Evolutionary conservation across 1,284 basidiomycete genomes (phyloP).

Genomic region (Marasmius oreades): DNA sequence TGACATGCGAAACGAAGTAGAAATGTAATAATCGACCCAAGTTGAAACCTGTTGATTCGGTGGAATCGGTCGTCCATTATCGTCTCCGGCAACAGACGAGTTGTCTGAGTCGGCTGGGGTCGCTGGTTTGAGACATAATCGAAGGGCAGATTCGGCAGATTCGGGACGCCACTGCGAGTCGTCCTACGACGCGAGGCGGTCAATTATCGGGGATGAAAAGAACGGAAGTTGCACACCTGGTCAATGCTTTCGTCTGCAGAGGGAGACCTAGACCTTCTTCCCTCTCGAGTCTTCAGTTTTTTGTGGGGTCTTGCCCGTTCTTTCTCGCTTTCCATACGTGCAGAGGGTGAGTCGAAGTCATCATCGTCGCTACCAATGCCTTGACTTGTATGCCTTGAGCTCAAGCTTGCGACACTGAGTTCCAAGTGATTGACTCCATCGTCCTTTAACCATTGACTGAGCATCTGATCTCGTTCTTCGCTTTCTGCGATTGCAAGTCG

Average conservation of each 20-base stretch:
- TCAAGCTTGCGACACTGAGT: background rate
- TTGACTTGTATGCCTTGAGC: background rate
- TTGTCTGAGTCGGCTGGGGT: slow-evolving; percentile 10
- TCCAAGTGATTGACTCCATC: background rate
- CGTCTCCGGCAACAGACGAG: background rate
- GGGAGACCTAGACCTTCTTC: background rate
- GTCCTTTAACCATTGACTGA: slow-evolving; percentile 12
- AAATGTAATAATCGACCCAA: slow-evolving; percentile 13
- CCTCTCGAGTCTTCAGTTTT: background rate
- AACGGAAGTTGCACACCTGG: background rate
- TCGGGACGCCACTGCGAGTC: slow-evolving; percentile 8
- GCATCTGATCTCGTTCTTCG: slow-evolving; percentile 9
- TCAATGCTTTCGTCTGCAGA: background rate
- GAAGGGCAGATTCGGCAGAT: slow-evolving; percentile 14
- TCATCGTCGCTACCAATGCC: slow-evolving; percentile 4
- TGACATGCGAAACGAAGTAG: background rate
- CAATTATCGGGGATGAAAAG: background rate
- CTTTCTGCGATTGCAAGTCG: slow-evolving; percentile 5
- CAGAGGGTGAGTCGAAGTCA: slow-evolving; percentile 1
- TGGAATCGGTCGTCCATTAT: background rate
- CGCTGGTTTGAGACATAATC: slow-evolving; percentile 13
- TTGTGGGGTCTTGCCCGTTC: background rate
- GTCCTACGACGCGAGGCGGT: background rate
- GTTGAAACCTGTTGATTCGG: slow-evolving; percentile 2
- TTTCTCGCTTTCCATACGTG: background rate